Conservation (phyloP, 495 filamentous ascomycete species). For the Lentithecium fluviatile region DNA sequence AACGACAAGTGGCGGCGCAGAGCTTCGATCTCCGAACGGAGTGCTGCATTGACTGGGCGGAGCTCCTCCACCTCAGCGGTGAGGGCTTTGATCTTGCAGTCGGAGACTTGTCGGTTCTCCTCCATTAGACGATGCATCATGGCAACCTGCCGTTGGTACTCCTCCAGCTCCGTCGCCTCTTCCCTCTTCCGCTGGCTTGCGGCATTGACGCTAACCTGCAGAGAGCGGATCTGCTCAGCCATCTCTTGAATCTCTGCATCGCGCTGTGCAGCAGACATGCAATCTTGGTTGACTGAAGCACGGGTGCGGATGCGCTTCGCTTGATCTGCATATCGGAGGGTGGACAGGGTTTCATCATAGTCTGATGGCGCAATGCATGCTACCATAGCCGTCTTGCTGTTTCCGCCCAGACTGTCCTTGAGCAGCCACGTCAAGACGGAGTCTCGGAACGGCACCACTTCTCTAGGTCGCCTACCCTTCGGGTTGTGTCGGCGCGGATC, state of each 20-base stretch:
- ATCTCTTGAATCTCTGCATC: slow-evolving; percentile 92
- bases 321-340: slow-evolving; percentile 94
- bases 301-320: slow-evolving; percentile 97
- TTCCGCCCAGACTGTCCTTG: slow-evolving; percentile 92
- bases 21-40: slow-evolving; percentile 87
- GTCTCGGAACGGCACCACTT: slow-evolving; percentile 89
- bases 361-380: slow-evolving; percentile 93
- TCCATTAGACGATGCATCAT: slow-evolving; percentile 93
- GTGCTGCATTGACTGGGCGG: slow-evolving; percentile 44
- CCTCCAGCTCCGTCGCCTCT: slow-evolving; percentile 71
- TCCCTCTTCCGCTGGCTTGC: slow-evolving; percentile 49
- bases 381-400: slow-evolving; percentile 98
- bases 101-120: slow-evolving; percentile 79
- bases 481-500: slow-evolving; percentile 61
- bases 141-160: slow-evolving; percentile 84
- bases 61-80: slow-evolving; percentile 63
- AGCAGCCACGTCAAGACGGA: slow-evolving; percentile 97
- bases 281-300: slow-evolving; percentile 93
- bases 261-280: slow-evolving; percentile 78
- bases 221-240: slow-evolving; percentile 81
- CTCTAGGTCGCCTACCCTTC: slow-evolving; percentile 46
- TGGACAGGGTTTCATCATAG: slow-evolving; percentile 96
- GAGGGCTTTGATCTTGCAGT: slow-evolving; percentile 84
- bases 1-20: slow-evolving; percentile 81
- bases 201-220: slow-evolving; percentile 70